These are phyloP conservation scores for Metarhizium album DNA, from an alignment of 2,329 filamentous ascomycete genomes.

Conservation along the genomic window DNA sequence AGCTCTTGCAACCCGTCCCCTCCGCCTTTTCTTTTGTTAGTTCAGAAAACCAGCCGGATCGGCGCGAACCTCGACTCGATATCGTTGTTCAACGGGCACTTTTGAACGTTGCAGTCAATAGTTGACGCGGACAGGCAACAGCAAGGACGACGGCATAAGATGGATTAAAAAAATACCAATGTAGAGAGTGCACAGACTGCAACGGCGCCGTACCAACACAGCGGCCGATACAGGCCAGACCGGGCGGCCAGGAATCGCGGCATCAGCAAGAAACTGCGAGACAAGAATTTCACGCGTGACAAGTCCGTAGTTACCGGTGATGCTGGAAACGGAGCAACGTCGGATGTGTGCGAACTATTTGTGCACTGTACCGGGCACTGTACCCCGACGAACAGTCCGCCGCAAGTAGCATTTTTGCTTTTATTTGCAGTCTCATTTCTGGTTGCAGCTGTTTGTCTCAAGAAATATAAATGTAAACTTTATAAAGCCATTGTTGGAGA, in stretches of 20 bases:
- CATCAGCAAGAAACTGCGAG: neutral
- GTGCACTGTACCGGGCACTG: neutral
- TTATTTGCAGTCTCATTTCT: no score
- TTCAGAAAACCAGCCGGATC: neutral
- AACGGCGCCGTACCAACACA: neutral
- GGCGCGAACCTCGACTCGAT: neutral
- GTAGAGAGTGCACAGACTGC: neutral
- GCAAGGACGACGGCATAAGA: neutral
- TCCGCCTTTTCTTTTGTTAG: neutral
- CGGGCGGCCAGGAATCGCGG: neutral
- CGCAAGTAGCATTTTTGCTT: no score
- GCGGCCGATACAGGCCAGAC: neutral
- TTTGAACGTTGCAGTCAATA: neutral
- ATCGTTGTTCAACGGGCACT: neutral
- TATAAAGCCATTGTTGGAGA: no score
- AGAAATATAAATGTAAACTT: no score
- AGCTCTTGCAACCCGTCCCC: neutral
- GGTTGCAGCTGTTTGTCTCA: no score
- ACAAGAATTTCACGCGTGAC: neutral
- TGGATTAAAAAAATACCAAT: neutral
- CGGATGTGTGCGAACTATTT: neutral
- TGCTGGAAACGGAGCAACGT: neutral
- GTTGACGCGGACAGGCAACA: neutral
- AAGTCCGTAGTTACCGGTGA: neutral
- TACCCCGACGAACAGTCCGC: no score